Percentiles rank a stretch among this genome's conserved stretches.
These are phyloP conservation scores for Pythium biforme DNA, from an alignment of 352 stramenopile genomes.

Conservation along the genomic window DNA sequence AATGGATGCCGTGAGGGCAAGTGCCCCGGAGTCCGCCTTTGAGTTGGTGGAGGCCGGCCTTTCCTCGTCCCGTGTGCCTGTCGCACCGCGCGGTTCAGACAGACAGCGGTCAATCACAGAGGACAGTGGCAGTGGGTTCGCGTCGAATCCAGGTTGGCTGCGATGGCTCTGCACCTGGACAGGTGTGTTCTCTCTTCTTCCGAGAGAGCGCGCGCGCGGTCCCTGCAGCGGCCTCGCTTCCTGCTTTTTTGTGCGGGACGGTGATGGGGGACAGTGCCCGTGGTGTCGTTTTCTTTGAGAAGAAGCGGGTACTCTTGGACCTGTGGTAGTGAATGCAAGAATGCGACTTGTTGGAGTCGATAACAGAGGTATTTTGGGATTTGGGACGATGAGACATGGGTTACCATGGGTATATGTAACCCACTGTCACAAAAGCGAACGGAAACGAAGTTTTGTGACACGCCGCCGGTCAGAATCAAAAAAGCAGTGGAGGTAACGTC, in stretches of 20 bases:
- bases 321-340: neutral
- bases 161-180: no score
- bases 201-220: no score
- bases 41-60: no score
- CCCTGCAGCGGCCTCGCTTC: no score
- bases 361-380: neutral
- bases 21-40: no score
- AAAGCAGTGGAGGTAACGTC: neutral
- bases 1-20: neutral
- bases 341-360: neutral
- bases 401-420: neutral
- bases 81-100: no score
- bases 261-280: neutral
- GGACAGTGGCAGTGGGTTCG: no score
- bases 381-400: neutral
- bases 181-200: no score
- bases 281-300: neutral
- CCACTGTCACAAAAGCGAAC: neutral
- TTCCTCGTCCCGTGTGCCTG: no score
- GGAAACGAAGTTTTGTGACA: conserved; percentile 6
- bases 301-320: neutral
- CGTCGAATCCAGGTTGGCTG: neutral
- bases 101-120: neutral
- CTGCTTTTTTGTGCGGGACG: neutral
- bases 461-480: neutral